Evolutionary conservation across 139 green algal species (phyloP), one percentile per base, ranked within the genome.

Genomic region (Chlamydomonas asymmetrica): DNA sequence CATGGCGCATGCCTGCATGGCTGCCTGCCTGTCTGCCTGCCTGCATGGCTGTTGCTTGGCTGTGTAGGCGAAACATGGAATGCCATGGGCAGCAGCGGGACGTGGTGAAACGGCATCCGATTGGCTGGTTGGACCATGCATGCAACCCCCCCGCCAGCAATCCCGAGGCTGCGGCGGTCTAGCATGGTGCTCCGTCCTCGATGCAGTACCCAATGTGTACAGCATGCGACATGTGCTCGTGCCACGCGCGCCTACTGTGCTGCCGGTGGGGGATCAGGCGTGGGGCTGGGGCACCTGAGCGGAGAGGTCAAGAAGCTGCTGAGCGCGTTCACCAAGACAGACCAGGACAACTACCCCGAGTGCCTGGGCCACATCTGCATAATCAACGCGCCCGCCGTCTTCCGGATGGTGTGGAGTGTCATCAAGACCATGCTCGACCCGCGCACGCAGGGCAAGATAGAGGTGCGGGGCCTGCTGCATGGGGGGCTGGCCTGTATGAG

Each of bases 301-400:
- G 81, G 79, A 25, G 81, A 88, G 25, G 82, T 91, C 8, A 79
- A 81, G 57, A 60, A 74, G 31, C 85, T 94, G 39, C 61, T 94
- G 63, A 10, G 52, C 13, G 82, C 78, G 61, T 89, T 94, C 50
- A 88, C 74, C 4, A 82, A 85, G 65, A 66, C 63, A 0, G 63
- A 80, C 66, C 84, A 90, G 74, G 88, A 95, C 82, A 93, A 96
- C 80, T 97, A 95, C 76, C 92, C 92, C 6, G 92, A 97, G 86
- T 93, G 91, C 57, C 78, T 97, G 80, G 89, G 82, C n/a, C 80
- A 87, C 62, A 93, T 91, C 32, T 89, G 88, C 76, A 95, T 97
- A 77, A 92, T 97, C 78, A 97, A 97, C 83, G 92, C 91, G 7
- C 91, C 91, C 23, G 52, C 66, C 54, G 80, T 90, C 40, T 97